Conservation (phyloP, 768 basidiomycete species). For the Termitomyces eurrhizus region DNA sequence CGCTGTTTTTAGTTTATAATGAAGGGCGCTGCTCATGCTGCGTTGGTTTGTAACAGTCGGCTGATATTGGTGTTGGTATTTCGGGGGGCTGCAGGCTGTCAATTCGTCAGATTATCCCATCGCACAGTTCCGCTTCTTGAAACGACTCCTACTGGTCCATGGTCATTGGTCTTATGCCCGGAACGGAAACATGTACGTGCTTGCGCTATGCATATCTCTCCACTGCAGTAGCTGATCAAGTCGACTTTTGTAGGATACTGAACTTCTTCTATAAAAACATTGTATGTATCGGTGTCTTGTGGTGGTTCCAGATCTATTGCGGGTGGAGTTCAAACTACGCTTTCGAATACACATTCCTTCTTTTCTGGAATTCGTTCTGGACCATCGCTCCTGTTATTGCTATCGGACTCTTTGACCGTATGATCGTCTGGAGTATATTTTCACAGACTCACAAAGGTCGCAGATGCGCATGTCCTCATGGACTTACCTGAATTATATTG, state of each 20-base stretch:
- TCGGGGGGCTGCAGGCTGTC: conserved; percentile 94
- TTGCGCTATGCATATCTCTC: background rate
- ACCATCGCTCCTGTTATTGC: conserved; percentile 91
- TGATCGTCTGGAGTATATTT: background rate
- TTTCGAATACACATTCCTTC: conserved; percentile 89
- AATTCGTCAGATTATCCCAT: conserved; percentile 99
- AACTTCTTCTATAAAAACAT: conserved; percentile 99
- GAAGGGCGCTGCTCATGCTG: background rate
- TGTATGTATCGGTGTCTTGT: conserved; percentile 87
- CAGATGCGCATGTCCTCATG: conserved; percentile 86
- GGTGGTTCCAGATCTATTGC: conserved; percentile 98
- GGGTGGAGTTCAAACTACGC: conserved; percentile 93
- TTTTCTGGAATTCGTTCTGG: conserved; percentile 99
- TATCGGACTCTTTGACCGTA: conserved; percentile 94
- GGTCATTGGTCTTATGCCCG: conserved; percentile 98
- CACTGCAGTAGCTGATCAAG: conserved; percentile 1
- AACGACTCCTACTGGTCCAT: conserved; percentile 88
- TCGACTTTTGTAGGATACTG: conserved; percentile 55
- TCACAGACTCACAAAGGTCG: background rate
- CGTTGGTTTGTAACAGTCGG: conserved; percentile 48
- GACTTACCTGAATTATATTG: conserved; percentile 86
- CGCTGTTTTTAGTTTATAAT: conserved; percentile 2
- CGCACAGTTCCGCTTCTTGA: conserved; percentile 95
- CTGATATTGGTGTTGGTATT: conserved; percentile 97
- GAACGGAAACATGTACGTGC: conserved; percentile 84